These are phyloP conservation scores for Helotiales sp. DNA, from an alignment of 2,329 filamentous ascomycete species.

Conservation along the genomic window DNA sequence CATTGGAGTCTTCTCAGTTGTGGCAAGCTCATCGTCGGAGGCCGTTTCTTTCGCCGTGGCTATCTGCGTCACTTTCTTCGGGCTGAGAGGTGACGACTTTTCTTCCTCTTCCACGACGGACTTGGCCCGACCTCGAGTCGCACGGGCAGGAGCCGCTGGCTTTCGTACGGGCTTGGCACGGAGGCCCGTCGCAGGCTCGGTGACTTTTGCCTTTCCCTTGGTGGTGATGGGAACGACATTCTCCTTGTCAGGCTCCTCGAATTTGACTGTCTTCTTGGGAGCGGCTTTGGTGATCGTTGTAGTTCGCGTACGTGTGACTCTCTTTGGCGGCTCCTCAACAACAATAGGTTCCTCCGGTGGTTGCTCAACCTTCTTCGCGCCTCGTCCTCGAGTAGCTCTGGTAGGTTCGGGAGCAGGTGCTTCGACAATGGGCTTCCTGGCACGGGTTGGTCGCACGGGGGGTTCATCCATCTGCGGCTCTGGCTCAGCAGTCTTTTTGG, in stretches of 20 bases:
- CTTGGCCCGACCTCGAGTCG: constrained; percentile 34
- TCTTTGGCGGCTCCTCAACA: constrained; percentile 39
- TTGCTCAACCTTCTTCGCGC: constrained; percentile 28
- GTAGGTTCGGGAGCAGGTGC: constrained; percentile 20
- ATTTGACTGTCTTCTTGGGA: constrained; percentile 62
- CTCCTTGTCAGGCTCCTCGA: constrained; percentile 63
- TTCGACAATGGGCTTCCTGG: constrained; percentile 40
- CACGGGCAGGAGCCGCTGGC: constrained; percentile 36
- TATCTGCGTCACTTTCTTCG: constrained; percentile 64
- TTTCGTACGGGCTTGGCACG: constrained; percentile 51
- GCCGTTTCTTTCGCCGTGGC: constrained; percentile 43
- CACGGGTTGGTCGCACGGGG: constrained; percentile 41
- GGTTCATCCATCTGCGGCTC: constrained; percentile 25
- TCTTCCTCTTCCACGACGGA: constrained; percentile 34
- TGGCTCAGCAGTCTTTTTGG: constrained; percentile 44
- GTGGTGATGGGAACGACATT: constrained; percentile 52
- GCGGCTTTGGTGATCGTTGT: constrained; percentile 43
- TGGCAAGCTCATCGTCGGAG: constrained; percentile 62
- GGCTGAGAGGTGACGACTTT: constrained; percentile 56
- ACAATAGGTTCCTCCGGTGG: constrained; percentile 27
- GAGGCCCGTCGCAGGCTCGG: constrained; percentile 40
- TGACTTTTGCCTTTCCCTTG: constrained; percentile 39
- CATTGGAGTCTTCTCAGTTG: constrained; percentile 49
- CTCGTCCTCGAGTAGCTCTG: constrained; percentile 28
- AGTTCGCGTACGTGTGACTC: constrained; percentile 38